Evolutionary conservation across 768 basidiomycete species (phyloP).

Genomic region (Psilocybe tampanensis): DNA sequence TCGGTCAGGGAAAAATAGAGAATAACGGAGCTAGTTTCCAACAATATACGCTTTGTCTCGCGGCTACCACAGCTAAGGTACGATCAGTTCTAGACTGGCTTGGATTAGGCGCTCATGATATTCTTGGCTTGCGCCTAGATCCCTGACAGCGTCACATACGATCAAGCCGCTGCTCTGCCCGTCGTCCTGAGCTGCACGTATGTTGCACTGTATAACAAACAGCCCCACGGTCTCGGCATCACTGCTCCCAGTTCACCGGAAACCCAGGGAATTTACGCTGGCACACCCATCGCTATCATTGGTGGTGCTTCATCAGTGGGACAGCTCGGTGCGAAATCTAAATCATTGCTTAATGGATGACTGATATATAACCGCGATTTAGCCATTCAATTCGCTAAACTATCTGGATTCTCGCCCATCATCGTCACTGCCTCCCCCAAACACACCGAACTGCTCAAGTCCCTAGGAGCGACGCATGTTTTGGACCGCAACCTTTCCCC

Average conservation of each 20-base stretch:
- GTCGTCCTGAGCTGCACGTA: slow-evolving; percentile 44
- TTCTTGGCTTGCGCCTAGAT: slow-evolving; percentile 24
- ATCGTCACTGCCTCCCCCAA: slow-evolving; percentile 37
- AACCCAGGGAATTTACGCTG: slow-evolving; percentile 38
- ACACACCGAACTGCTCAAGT: slow-evolving; percentile 31
- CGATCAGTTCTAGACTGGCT: background rate
- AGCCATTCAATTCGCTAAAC: slow-evolving; percentile 34
- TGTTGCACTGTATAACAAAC: slow-evolving; percentile 44
- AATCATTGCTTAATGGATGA: background rate
- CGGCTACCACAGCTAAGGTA: slow-evolving; percentile 13
- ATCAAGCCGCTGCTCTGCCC: slow-evolving; percentile 40
- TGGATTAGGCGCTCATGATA: background rate
- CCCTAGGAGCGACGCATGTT: slow-evolving; percentile 44
- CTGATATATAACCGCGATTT: background rate
- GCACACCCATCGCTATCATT: slow-evolving; percentile 38
- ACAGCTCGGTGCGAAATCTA: slow-evolving; percentile 1
- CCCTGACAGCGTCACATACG: slow-evolving; percentile 34
- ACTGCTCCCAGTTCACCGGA: slow-evolving; percentile 33
- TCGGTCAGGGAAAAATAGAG: slow-evolving; percentile 35
- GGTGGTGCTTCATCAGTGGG: slow-evolving; percentile 8
- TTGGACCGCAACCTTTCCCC: slow-evolving; percentile 29
- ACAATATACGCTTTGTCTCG: slow-evolving; percentile 13
- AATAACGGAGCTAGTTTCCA: slow-evolving; percentile 38
- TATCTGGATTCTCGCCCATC: slow-evolving; percentile 44
- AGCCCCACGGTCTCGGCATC: slow-evolving; percentile 41